These are phyloP conservation scores for Ceratocystis cubensis DNA, from an alignment of 2,329 filamentous ascomycete species.

Conservation along the genomic window DNA sequence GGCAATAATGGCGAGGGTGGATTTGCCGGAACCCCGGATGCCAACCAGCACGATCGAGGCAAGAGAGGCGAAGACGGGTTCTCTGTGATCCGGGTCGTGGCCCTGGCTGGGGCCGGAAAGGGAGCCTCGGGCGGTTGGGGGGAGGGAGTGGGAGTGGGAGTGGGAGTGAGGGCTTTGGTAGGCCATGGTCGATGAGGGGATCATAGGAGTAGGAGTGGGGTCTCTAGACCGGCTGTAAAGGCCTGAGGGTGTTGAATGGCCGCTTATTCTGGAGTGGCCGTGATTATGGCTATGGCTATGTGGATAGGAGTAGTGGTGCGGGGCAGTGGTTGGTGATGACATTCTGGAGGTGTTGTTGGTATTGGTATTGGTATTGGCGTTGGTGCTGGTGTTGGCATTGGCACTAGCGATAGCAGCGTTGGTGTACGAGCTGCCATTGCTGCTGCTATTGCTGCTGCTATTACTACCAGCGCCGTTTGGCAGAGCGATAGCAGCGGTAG, in stretches of 20 bases:
- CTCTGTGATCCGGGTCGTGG: slow-evolving; percentile 23
- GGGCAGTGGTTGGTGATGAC: not conserved
- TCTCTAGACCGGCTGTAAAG: slow-evolving; percentile 8
- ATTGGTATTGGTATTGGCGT: not conserved
- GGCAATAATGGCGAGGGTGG: slow-evolving; percentile 62
- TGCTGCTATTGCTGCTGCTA: slow-evolving; percentile 22
- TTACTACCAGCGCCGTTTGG: slow-evolving; percentile 17
- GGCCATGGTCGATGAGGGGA: not conserved
- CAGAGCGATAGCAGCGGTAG: not conserved
- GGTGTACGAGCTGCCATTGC: not conserved
- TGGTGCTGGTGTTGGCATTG: not conserved
- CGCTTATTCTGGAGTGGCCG: slow-evolving; percentile 24
- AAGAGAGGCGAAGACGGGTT: slow-evolving; percentile 39
- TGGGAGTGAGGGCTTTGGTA: not conserved
- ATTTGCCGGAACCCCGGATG: slow-evolving; percentile 62
- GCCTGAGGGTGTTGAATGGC: slow-evolving; percentile 22
- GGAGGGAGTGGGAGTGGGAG: not conserved
- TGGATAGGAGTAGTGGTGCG: slow-evolving; percentile 23
- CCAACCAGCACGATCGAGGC: slow-evolving; percentile 63
- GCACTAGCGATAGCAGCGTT: not conserved
- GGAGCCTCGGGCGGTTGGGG: not conserved
- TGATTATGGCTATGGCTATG: slow-evolving; percentile 25
- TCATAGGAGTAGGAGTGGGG: not conserved
- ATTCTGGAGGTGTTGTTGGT: not conserved
- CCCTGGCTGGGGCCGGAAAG: slow-evolving; percentile 8